Percentiles rank a stretch among this genome's conserved stretches.
These are phyloP conservation scores for Pinus albicaulis DNA, from an alignment of 75 land plant species.

Conservation along the genomic window DNA sequence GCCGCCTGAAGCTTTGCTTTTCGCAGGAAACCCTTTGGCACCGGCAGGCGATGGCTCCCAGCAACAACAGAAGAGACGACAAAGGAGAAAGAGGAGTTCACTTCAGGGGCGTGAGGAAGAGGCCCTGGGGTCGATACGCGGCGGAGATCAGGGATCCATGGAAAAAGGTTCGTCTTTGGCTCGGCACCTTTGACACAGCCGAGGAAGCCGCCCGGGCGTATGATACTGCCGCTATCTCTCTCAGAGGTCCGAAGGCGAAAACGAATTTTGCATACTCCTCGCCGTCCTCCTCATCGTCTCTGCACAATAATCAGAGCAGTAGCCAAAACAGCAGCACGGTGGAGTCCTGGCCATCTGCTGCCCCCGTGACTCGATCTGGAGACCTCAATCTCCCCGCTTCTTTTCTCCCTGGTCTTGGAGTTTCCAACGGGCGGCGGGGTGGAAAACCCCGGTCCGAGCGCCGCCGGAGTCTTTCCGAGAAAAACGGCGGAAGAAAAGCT, in stretches of 20 bases:
- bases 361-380: too few relatives aligned
- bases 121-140: conserved; percentile 31
- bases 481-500: neutral
- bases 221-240: conserved; percentile 38
- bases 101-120: conserved; percentile 19
- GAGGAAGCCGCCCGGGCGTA: conserved; percentile 47
- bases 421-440: neutral
- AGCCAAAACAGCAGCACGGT: neutral
- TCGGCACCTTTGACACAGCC: conserved; percentile 40
- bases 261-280: conserved; percentile 23
- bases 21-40: too few relatives aligned
- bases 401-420: neutral
- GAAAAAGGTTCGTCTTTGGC: conserved; percentile 24
- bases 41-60: neutral
- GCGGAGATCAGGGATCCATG: conserved; percentile 33
- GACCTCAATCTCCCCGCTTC: neutral
- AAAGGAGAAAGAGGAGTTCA: neutral
- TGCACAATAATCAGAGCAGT: too few relatives aligned
- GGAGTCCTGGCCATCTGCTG: neutral
- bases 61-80: neutral
- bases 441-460: neutral
- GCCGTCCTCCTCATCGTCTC: neutral
- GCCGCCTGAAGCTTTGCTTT: too few relatives aligned
- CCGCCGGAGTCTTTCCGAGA: neutral
- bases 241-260: conserved; percentile 41